Evolutionary conservation across 306 rosid species (phyloP), one percentile per base, ranked within the genome.

Genomic region (Vigna trinervia): DNA sequence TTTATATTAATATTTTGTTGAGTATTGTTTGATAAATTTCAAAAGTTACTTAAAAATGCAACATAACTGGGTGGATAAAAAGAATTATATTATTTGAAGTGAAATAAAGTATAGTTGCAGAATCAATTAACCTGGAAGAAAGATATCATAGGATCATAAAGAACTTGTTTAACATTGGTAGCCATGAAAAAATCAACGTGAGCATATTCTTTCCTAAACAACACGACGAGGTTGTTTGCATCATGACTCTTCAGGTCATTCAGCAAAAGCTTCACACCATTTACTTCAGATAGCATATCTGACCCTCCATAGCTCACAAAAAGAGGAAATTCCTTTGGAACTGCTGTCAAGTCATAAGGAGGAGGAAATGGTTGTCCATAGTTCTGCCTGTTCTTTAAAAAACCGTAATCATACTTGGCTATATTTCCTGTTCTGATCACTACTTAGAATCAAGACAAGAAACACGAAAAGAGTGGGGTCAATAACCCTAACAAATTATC

Each of bases 331-430:
- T 88, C 83, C 1, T 88, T 83, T 41, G 90, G 90, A 51, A 92
- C 87, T 80, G n/a, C 60, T 1, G 78, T 28, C 84, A 90, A 58
- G 74, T 85, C 73, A 82, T 88, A 92, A 50, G 6, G 28, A 19
- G 95, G 97, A 56, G 97, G 96, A 81, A 47, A 39, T 1, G 82
- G 52, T 72, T 79, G 85, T 75, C 89, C 88, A 72, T 92, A 92
- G 69, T 85, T 89, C 15, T 67, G 45, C 50, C 46, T 71, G 76
- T 92, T 92, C 43, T 72, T 71, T 23, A 0, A 69, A 11, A 41
- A 46, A 11, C 75, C 81, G n/a, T 90, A 90, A 56, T 92, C 88
- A 56, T 76, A 88, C 88, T 67, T 92, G 5, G 87, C 62, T 69
- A 92, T 71, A 3, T 12, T 52, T 66, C 91, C 89, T 0, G 52